Evolutionary conservation across 2,329 filamentous ascomycete genomes (phyloP), one percentile per base, ranked within the genome.

Genomic region (Drechslera avenae): DNA sequence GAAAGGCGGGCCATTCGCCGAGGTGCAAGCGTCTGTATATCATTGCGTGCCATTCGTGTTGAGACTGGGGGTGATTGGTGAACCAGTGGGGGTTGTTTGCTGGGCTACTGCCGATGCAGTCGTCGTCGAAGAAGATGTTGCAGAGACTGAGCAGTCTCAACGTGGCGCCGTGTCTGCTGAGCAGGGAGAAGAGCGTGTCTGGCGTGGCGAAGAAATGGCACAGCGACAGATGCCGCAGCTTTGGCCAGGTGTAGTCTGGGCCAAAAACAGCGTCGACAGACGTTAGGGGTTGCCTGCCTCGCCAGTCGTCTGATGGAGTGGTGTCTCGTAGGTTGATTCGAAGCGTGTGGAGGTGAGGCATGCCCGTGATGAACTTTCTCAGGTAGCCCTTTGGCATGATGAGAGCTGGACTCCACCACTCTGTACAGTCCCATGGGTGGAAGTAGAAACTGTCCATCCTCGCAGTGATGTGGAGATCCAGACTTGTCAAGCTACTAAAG

Each of bases 131-230:
- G 23, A 3, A 9, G 1, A 54, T 45, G 9, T 40, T 35, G 10
- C 52, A 33, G 4, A 61, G 46, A 31, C 44, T 49, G 39, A 63
- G 28, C 13, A 54, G 44, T 5, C 33, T 53, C 13, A 61, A 39
- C 2, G 54, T 61, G 3, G 47, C 47, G 7, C 36, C 34, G 12
- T 61, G 54, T 26, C 48, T 34, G 10, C 10, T 8, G 2, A 60
- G 10, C 6, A 61, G 34, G 3, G 48, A 45, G 6, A 52, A 3
- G 10, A 62, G 19, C 1, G 32, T 40, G 1, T 49, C 23, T 0
- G 46, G 30, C 2, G 33, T 54, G 2, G 58, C 41, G 12, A 32
- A 39, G 19, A 58, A 39, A n/a, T 50, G 17, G n/a, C n/a, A 10
- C 6, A 56, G 18, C 8, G 50, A 54, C 14, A 57, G 13, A 21